Percentiles rank a stretch among this genome's conserved stretches.
These are phyloP conservation scores for Megacollybia platyphylla DNA, from an alignment of 1,284 basidiomycete genomes.

Conservation along the genomic window DNA sequence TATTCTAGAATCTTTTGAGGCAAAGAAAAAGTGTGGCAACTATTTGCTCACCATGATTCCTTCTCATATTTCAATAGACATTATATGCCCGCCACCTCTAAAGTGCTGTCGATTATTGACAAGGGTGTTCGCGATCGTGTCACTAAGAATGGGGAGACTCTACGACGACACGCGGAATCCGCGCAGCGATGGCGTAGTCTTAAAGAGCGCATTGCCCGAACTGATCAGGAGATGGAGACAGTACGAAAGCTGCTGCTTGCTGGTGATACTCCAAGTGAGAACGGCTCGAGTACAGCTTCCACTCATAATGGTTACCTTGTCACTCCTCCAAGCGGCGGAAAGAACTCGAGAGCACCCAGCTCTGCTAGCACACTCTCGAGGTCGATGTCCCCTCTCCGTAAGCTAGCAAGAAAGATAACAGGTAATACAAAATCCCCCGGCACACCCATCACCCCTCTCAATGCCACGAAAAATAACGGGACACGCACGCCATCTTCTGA, in stretches of 20 bases:
- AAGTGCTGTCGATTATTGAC: slow-evolving; percentile 87
- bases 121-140: slow-evolving; percentile 84
- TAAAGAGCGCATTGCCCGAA: slow-evolving; percentile 62
- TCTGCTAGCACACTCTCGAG: slow-evolving; percentile 45
- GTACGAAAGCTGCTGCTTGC: slow-evolving; percentile 49
- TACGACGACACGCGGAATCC: slow-evolving; percentile 78
- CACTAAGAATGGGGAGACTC: slow-evolving; percentile 89
- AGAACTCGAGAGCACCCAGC: slow-evolving; percentile 29
- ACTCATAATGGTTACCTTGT: slow-evolving; percentile 43
- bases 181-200: slow-evolving; percentile 74
- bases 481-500: slow-evolving; percentile 39
- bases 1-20: slow-evolving; percentile 63
- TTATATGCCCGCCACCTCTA: slow-evolving; percentile 86
- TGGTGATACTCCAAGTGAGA: slow-evolving; percentile 48
- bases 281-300: slow-evolving; percentile 46
- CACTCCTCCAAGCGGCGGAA: slow-evolving; percentile 44
- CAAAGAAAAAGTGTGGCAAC: slow-evolving; percentile 66
- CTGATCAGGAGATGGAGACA: slow-evolving; percentile 72
- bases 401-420: slow-evolving; percentile 56
- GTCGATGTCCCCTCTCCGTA: slow-evolving; percentile 68
- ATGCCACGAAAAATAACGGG: slow-evolving; percentile 24
- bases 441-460: slow-evolving; percentile 36
- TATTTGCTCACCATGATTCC: slow-evolving; percentile 8
- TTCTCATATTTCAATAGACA: slow-evolving; percentile 34
- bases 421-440: slow-evolving; percentile 22